Evolutionary conservation across 78 protist species (phyloP).

Genomic region (Dictyostelium firmibasis): DNA sequence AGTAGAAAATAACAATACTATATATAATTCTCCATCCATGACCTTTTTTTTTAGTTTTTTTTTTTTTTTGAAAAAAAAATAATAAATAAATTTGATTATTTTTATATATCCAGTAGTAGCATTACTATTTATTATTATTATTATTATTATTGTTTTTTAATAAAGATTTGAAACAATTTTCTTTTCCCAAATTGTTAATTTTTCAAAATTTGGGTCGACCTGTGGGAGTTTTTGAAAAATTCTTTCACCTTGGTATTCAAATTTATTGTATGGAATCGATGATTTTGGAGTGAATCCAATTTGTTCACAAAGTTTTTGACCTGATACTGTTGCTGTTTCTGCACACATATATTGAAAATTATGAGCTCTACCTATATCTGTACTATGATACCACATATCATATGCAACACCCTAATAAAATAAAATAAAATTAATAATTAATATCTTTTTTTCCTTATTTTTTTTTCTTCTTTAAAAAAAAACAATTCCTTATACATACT

Average conservation of each 20-base stretch:
- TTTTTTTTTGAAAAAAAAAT: too few species aligned
- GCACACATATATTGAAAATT: constrained; percentile 5
- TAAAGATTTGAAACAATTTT: constrained; percentile 20
- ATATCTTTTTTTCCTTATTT: not conserved
- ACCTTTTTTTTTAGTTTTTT: too few species aligned
- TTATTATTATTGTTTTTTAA: not conserved
- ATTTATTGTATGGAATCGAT: not conserved
- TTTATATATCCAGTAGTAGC: too few species aligned
- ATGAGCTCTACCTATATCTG: not conserved
- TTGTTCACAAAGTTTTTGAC: constrained; percentile 1
- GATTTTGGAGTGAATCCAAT: not conserved
- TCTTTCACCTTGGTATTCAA: not conserved
- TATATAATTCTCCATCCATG: too few species aligned
- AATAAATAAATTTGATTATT: too few species aligned
- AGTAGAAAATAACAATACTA: too few species aligned
- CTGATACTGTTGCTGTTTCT: not conserved
- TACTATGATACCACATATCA: not conserved
- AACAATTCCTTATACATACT: not conserved
- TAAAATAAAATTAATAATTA: not conserved
- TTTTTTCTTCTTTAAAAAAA: not conserved
- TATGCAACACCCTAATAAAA: not conserved
- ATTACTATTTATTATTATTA: not conserved
- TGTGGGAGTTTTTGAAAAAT: not conserved
- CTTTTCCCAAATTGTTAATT: constrained; percentile 27
- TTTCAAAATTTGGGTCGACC: not conserved